phyloP scores from a whole-genome alignment of 306 rosid genomes.

The Rosa chinensis region DNA sequence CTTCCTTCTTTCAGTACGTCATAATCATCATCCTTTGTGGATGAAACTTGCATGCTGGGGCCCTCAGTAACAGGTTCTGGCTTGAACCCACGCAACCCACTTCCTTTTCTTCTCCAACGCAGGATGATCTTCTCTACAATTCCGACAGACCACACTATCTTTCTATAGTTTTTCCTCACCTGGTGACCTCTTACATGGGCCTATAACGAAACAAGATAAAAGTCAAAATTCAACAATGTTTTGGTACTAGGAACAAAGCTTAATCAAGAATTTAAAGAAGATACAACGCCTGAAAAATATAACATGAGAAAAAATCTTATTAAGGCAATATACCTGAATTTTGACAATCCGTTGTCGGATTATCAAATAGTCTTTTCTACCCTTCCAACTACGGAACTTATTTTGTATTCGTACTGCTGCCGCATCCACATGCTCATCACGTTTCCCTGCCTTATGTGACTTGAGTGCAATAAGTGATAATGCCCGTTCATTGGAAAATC shows the following conservation, averaged over 20 bases:
- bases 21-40: slow-evolving; percentile 56
- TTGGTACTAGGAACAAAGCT: background rate
- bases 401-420: slow-evolving; percentile 82
- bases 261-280: background rate
- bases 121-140: slow-evolving; percentile 79
- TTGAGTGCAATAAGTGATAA: slow-evolving; percentile 51
- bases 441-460: slow-evolving; percentile 40
- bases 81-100: slow-evolving; percentile 85
- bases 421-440: slow-evolving; percentile 53
- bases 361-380: slow-evolving; percentile 68
- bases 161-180: slow-evolving; percentile 64
- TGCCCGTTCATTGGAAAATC: slow-evolving; percentile 57
- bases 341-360: slow-evolving; percentile 70
- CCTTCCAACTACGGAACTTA: slow-evolving; percentile 81
- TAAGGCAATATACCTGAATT: slow-evolving; percentile 60
- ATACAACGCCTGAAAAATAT: background rate
- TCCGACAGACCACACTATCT: slow-evolving; percentile 79
- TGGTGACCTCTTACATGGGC: slow-evolving; percentile 96
- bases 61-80: slow-evolving; percentile 49
- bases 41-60: slow-evolving; percentile 37
- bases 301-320: background rate
- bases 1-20: slow-evolving; percentile 76
- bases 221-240: slow-evolving; percentile 19
- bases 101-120: slow-evolving; percentile 88
- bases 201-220: slow-evolving; percentile 34